Evolutionary conservation across 495 filamentous ascomycete species (phyloP), one percentile per base, ranked within the genome.

Genomic region (Penicilliopsis zonata): DNA sequence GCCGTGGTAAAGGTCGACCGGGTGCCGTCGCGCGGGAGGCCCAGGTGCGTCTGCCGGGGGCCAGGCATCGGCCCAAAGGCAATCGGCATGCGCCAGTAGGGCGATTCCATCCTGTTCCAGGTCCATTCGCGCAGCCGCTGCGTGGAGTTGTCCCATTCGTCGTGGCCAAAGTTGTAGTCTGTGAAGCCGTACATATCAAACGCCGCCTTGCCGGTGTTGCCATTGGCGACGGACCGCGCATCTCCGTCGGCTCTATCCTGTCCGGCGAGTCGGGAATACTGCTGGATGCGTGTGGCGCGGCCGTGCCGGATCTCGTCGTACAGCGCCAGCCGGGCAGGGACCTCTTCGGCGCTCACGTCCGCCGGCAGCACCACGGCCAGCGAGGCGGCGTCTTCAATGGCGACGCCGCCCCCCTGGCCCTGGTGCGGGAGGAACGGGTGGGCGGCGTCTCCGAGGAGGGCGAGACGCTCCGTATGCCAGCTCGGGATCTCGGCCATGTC

Each of bases 331-430:
- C 71, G 51, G 5, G 62, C 54, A 0, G 55, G 35, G 2, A 78
- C 44, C 9, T 68, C 64, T 2, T 36, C 35, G 0, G 38, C 18
- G 2, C 37, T 26, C 0, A 55, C 65, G 0, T 53, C 61, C 5
- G 25, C 14, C 0, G 61, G 53, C 1, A 76, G 48, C 0, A 76
- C 43, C 10, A 61, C 55, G 3, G 52, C 58, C 1, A 78, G 47
- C 5, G 66, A 53, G 2, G 60, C 65, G 5, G 61, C 72, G 36
- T 78, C 72, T 41, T 78, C 71, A 13, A 72, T 67, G 0, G 68
- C 63, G 20, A 62, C 48, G 3, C 46, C 63, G 7, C 44, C 63
- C 9, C 67, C 67, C 37, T 72, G 68, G 2, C 60, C 66, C 34
- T 61, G 58, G 30, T 62, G 43, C 2, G 67, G 65, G 13, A 54